Conservation (phyloP, 2,329 filamentous ascomycete genomes). For the Venturiaceae sp. region DNA sequence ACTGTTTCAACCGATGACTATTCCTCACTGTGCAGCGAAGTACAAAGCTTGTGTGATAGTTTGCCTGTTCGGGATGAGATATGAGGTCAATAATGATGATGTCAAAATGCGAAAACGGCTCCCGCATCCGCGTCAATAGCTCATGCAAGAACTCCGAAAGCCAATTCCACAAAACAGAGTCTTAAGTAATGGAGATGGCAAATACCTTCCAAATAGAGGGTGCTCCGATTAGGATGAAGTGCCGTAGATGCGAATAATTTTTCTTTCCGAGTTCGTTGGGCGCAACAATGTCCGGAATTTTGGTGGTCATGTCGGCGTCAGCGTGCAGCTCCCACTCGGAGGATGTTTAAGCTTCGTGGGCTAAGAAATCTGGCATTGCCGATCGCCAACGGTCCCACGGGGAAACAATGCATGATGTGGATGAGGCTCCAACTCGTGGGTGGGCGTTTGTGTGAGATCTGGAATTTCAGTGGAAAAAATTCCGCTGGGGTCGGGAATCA, state of each 20-base stretch:
- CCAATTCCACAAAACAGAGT: no score
- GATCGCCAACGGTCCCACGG: neutral
- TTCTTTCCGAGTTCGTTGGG: neutral
- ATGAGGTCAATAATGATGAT: neutral
- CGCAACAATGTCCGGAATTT: neutral
- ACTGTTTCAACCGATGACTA: no score
- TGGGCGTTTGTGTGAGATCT: no score
- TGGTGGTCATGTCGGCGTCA: neutral
- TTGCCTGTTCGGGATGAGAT: neutral
- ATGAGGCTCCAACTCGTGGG: neutral
- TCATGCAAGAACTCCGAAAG: no score
- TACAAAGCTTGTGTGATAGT: neutral
- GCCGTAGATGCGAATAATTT: no score
- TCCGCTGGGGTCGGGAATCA: no score
- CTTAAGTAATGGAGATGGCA: no score
- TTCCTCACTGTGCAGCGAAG: no score
- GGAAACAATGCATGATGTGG: neutral
- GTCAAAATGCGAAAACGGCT: neutral
- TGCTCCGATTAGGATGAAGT: no score
- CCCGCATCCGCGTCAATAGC: neutral
- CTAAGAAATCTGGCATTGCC: neutral
- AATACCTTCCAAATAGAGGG: neutral
- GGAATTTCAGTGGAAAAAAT: no score
- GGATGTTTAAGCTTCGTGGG: neutral
- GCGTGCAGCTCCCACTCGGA: neutral